A percentile compares a stretch with the other conserved stretches of the same genome.
These are phyloP conservation scores for Hirsutella minnesotensis DNA, from an alignment of 2,329 filamentous ascomycete species.

Conservation along the genomic window DNA sequence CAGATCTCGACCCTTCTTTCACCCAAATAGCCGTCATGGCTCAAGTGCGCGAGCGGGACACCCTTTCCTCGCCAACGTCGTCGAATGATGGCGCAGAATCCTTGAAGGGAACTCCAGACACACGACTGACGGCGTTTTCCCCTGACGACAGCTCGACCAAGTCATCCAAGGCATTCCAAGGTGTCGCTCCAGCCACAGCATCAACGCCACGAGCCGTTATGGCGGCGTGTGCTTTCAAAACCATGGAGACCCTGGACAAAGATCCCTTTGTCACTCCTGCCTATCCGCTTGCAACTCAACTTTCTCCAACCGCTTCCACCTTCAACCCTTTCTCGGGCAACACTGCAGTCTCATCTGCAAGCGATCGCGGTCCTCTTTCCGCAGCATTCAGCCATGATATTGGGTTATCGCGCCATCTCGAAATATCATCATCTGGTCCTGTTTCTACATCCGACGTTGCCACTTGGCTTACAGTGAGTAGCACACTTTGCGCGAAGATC, in stretches of 20 bases:
- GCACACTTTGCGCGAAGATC: background rate
- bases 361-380: conserved; percentile 16
- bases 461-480: conserved; percentile 31
- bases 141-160: conserved; percentile 41
- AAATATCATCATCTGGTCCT: conserved; percentile 21
- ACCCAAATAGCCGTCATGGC: conserved; percentile 20
- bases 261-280: conserved; percentile 42
- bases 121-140: conserved; percentile 51
- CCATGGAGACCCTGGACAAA: conserved; percentile 22
- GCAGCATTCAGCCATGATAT: conserved; percentile 31
- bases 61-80: conserved; percentile 38
- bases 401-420: conserved; percentile 32
- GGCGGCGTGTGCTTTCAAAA: conserved; percentile 13
- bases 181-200: conserved; percentile 17
- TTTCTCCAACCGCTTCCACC: conserved; percentile 52
- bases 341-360: conserved; percentile 7
- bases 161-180: conserved; percentile 24
- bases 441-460: conserved; percentile 27
- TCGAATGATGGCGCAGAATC: conserved; percentile 42
- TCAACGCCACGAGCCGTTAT: conserved; percentile 16
- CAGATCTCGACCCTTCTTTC: background rate
- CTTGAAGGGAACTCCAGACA: conserved; percentile 52
- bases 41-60: conserved; percentile 23
- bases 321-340: conserved; percentile 38
- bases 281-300: conserved; percentile 25